Base-by-base conservation (phyloP, 176 grass and related monocot genomes). In the Oryza rufipogon region DNA sequence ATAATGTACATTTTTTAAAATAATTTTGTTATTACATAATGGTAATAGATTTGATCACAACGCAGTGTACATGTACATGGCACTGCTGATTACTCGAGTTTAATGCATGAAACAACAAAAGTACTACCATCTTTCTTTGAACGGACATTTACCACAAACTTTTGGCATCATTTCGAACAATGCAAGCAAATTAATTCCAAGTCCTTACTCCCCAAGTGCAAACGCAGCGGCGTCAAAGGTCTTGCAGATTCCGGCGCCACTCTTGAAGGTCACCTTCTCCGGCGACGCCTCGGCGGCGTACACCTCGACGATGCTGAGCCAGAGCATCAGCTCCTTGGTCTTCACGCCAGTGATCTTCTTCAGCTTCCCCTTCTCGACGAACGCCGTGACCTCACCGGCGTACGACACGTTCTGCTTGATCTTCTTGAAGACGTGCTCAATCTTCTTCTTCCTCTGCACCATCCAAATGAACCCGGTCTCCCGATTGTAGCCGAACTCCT, bases 391-490 rank as follows among this genome's bases (percentile, higher is more conserved):
- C 64, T 85, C 71, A 70, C 68, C 68, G 39, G 39, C 39, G 39
- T 41, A 41, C 1, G 39, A 41, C 1, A 41, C 39, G 39, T 7
- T 41, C 39, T 80, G 84, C 76, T 86, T 88, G 63, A 83, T 88
- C 52, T 83, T 82, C 66, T 83, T 82, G 73, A 83, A 88, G 7
- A 74, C 73, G 86, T 88, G 80, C 14, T 82, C 72, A 0, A 64
- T 73, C 85, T 82, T 87, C 73, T 88, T 83, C 81, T 84, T 88
- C 69, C 64, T 56, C 44, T 88, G 87, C 23, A 88, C 38, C 8
- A 88, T 17, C 87, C 87, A 88, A 5, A 80, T 68, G 46, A 88
- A 80, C 11, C 81, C 60, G 0, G 68, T 76, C 0, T 4, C 47
- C 0, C 61, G 33, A 42, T 88, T 80, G 32, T 84, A 61, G 6